phyloP scores from a whole-genome alignment of 2,329 filamentous ascomycete genomes.

The Colletotrichum zoysiae region DNA sequence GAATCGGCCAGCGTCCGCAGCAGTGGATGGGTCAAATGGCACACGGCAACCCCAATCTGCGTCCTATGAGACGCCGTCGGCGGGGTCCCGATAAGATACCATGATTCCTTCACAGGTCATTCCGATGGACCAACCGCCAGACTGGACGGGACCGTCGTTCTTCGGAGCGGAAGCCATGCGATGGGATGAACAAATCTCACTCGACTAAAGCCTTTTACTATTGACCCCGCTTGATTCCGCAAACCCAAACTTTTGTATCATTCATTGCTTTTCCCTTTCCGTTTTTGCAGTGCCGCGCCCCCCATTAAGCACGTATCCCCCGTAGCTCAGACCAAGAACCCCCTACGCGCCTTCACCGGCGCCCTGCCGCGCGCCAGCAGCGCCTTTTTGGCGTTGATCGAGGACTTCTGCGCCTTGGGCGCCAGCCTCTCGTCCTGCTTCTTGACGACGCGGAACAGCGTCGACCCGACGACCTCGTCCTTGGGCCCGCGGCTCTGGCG shows the following conservation, averaged over 20 bases:
- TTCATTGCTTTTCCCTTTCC: constrained; percentile 1
- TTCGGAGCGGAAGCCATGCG: constrained; percentile 11
- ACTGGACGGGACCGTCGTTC: constrained; percentile 3
- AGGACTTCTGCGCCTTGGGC: constrained; percentile 60
- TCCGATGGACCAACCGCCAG: neutral
- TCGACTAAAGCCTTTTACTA: neutral
- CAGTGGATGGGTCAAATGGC: constrained; percentile 36
- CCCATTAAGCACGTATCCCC: constrained; percentile 4
- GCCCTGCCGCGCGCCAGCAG: constrained; percentile 61
- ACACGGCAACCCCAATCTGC: constrained; percentile 24
- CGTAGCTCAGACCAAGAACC: constrained; percentile 57
- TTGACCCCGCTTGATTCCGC: constrained; percentile 10
- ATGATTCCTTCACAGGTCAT: neutral
- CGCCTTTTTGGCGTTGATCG: constrained; percentile 57
- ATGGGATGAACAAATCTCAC: constrained; percentile 9
- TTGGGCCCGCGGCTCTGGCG: constrained; percentile 51
- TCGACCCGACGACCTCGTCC: constrained; percentile 65
- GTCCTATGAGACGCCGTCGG: constrained; percentile 17
- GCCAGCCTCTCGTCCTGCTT: constrained; percentile 61
- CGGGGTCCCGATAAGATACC: neutral
- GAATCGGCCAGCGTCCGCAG: constrained; percentile 26
- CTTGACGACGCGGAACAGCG: constrained; percentile 64
- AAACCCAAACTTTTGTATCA: constrained; percentile 34
- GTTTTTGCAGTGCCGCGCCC: neutral
- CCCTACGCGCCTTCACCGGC: constrained; percentile 52